A percentile compares a stretch with the other conserved stretches of the same genome.
Conservation (phyloP, 305 asterid genomes). For the Solanum hybrid region DNA sequence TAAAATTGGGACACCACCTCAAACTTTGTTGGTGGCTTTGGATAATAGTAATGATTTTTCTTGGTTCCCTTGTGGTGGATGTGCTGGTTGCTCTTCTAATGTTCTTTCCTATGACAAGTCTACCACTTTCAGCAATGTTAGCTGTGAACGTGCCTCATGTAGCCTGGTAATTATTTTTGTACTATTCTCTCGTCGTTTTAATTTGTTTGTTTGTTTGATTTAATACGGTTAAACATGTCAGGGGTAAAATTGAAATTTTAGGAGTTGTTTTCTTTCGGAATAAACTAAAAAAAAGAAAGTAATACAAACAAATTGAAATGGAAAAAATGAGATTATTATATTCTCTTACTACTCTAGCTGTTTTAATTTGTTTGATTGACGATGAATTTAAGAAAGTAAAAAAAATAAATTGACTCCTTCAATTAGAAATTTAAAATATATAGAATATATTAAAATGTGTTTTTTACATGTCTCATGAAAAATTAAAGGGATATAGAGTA, state of each 20-base stretch:
- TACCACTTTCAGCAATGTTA: constrained; percentile 43
- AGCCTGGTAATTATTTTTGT: constrained; percentile 30
- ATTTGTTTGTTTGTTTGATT: not conserved
- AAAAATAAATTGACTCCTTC: not conserved
- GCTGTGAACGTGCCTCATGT: constrained; percentile 58
- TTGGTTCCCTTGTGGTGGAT: constrained; percentile 70
- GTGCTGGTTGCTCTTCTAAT: constrained; percentile 62
- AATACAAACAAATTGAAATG: not conserved
- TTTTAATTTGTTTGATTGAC: not conserved
- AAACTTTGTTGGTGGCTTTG: constrained; percentile 50
- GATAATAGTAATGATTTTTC: constrained; percentile 82
- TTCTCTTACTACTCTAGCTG: not conserved
- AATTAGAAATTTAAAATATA: too few relatives aligned
- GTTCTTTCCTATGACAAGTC: constrained; percentile 41
- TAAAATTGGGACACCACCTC: constrained; percentile 71
- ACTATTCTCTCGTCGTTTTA: not conserved
- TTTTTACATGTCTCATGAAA: not conserved
- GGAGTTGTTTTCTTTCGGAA: not conserved
- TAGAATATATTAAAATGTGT: too few relatives aligned
- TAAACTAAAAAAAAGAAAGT: not conserved
- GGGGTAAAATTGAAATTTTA: too few relatives aligned
- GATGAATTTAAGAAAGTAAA: not conserved
- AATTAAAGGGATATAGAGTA: not conserved
- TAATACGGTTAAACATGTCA: not conserved
- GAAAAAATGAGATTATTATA: not conserved